Evolutionary conservation across 768 basidiomycete species (phyloP).

Genomic region (Boletus sp.): DNA sequence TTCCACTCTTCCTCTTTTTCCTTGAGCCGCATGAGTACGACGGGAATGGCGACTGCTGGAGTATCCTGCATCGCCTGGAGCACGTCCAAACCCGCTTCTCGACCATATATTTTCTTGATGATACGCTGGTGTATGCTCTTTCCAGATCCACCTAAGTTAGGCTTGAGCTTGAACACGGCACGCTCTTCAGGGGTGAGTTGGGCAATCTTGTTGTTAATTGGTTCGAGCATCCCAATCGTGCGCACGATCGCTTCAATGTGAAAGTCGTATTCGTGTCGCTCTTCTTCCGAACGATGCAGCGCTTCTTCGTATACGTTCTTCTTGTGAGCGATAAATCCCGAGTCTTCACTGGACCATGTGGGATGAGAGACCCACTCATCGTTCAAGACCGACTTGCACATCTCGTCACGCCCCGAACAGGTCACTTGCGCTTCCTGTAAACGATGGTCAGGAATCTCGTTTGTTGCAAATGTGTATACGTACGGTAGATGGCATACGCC

Average conservation of each 20-base stretch:
- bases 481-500: constrained; percentile 76
- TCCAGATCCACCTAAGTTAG: constrained; percentile 76
- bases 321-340: constrained; percentile 84
- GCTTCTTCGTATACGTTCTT: constrained; percentile 98
- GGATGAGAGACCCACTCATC: constrained; percentile 99
- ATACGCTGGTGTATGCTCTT: constrained; percentile 92
- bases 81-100: constrained; percentile 77
- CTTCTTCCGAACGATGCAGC: constrained; percentile 93
- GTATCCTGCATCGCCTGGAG: constrained; percentile 89
- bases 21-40: constrained; percentile 85
- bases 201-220: constrained; percentile 82
- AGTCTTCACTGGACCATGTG: constrained; percentile 91
- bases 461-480: constrained; percentile 30
- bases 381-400: constrained; percentile 94
- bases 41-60: constrained; percentile 82
- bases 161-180: constrained; percentile 77
- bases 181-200: constrained; percentile 78
- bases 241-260: constrained; percentile 94
- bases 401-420: constrained; percentile 94
- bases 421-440: constrained; percentile 77
- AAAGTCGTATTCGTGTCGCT: constrained; percentile 98
- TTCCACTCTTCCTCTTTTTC: constrained; percentile 99
- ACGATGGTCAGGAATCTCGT: neutral
- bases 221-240: constrained; percentile 88
- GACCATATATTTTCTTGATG: constrained; percentile 96